These are phyloP conservation scores for Suillus decipiens DNA, from an alignment of 768 basidiomycete genomes.

Conservation along the genomic window DNA sequence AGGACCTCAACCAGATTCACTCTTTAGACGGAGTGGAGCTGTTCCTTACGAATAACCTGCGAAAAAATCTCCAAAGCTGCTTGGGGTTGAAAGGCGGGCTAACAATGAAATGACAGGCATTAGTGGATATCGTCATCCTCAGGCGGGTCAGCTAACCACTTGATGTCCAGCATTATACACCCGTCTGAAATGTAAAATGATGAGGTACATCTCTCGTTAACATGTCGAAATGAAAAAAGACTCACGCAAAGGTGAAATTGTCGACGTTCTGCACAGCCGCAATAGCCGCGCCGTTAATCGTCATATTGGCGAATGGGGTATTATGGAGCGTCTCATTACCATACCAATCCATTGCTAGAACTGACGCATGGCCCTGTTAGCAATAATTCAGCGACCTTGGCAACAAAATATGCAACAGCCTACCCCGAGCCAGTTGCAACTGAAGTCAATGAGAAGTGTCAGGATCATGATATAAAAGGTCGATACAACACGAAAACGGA, in stretches of 20 bases:
- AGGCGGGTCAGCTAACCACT: conserved; percentile 47
- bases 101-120: not conserved
- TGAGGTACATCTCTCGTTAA: not conserved
- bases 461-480: not conserved
- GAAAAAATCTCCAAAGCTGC: conserved; percentile 60
- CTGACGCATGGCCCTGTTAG: conserved; percentile 35
- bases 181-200: conserved; percentile 36
- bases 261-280: conserved; percentile 66
- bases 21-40: conserved; percentile 50
- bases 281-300: conserved; percentile 50
- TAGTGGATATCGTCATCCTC: not conserved
- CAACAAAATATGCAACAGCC: conserved; percentile 13
- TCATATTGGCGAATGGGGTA: conserved; percentile 54
- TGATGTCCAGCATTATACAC: conserved; percentile 63
- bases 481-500: conserved; percentile 11
- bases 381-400: not conserved
- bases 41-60: conserved; percentile 52
- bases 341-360: conserved; percentile 49
- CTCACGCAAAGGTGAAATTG: conserved; percentile 54
- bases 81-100: conserved; percentile 66
- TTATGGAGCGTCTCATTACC: conserved; percentile 41
- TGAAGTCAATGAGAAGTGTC: conserved; percentile 11
- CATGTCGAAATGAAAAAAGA: conserved; percentile 11
- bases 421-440: conserved; percentile 37
- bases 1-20: not conserved